phyloP scores from a whole-genome alignment of 768 basidiomycete genomes.

The button mushroom (Agaricus bisporus) region DNA sequence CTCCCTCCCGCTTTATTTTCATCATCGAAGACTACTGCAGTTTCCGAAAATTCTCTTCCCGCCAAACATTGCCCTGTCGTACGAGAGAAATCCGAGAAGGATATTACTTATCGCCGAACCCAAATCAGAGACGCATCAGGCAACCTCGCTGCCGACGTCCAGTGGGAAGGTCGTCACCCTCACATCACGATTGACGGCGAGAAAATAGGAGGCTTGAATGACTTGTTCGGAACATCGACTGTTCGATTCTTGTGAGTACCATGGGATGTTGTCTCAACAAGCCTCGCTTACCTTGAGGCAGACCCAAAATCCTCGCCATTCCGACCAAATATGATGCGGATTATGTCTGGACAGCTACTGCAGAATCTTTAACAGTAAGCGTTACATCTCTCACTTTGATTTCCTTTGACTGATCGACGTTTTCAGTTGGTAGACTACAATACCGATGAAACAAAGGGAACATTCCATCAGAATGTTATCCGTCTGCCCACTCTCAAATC shows the following conservation, averaged over 20 bases:
- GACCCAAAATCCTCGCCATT: constrained; percentile 53
- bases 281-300: constrained; percentile 17
- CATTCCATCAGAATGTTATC: constrained; percentile 45
- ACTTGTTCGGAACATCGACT: constrained; percentile 52
- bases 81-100: constrained; percentile 13
- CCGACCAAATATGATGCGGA: constrained; percentile 60
- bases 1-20: constrained; percentile 16
- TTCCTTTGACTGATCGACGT: constrained; percentile 7
- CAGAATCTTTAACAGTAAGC: constrained; percentile 44
- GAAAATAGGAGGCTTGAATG: constrained; percentile 42
- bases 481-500: constrained; percentile 27
- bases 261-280: background rate
- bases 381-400: background rate
- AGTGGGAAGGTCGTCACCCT: constrained; percentile 49
- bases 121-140: constrained; percentile 37
- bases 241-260: constrained; percentile 46
- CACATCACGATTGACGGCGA: constrained; percentile 46
- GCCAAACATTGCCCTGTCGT: constrained; percentile 14
- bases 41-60: constrained; percentile 8
- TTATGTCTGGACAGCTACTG: constrained; percentile 54
- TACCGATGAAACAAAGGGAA: constrained; percentile 40
- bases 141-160: constrained; percentile 36
- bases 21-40: constrained; percentile 7
- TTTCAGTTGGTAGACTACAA: constrained; percentile 48
- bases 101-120: constrained; percentile 31